Percentiles rank a stretch among this genome's conserved stretches.
These are phyloP conservation scores for Ganoderma boninense DNA, from an alignment of 1,284 basidiomycete species.

Conservation along the genomic window DNA sequence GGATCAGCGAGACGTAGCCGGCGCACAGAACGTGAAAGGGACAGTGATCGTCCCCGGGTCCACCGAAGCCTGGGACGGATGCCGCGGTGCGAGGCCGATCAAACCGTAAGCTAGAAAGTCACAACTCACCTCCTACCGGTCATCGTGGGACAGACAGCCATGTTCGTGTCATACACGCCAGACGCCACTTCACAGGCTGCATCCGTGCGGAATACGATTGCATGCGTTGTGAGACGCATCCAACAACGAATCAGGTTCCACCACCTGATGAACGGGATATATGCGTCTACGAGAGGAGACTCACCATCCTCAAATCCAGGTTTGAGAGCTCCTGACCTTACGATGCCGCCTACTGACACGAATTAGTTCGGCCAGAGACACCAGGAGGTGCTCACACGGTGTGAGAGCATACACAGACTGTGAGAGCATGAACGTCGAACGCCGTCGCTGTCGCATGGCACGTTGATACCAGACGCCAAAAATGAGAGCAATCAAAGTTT, in stretches of 20 bases:
- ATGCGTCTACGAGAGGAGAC: too few relatives aligned
- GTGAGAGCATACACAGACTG: neutral
- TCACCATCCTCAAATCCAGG: too few relatives aligned
- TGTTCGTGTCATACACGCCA: neutral
- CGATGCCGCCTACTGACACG: too few relatives aligned
- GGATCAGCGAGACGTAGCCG: neutral
- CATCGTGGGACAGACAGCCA: neutral
- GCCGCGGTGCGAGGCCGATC: neutral
- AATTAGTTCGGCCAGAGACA: neutral
- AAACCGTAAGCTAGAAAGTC: neutral
- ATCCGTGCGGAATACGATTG: neutral
- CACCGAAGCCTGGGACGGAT: neutral
- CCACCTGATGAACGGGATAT: too few relatives aligned
- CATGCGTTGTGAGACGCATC: neutral
- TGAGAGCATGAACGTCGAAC: neutral
- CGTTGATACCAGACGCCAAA: conserved; percentile 4
- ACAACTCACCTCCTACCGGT: conserved; percentile 1
- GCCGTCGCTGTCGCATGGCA: neutral
- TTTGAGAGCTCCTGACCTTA: too few relatives aligned
- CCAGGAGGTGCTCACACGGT: too few relatives aligned
- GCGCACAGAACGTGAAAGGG: neutral
- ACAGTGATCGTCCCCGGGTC: neutral
- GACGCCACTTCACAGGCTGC: neutral
- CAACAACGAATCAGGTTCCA: too few relatives aligned
- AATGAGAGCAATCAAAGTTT: neutral